Conservation (phyloP, 345 rosid species). For the Citrus inodora region DNA sequence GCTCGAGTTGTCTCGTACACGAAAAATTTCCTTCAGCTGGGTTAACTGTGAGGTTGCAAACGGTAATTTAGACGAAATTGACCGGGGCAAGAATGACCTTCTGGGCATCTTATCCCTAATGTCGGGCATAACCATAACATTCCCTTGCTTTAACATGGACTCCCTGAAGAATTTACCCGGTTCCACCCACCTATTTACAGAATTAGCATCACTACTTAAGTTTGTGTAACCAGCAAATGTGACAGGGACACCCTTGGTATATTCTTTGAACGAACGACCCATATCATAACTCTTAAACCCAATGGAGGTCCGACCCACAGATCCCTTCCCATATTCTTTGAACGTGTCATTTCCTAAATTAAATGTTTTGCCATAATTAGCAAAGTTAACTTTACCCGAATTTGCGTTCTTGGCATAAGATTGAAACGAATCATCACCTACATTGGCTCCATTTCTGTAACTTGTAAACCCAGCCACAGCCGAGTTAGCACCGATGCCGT, state of each 20-base stretch:
- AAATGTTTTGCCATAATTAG: slow-evolving; percentile 48
- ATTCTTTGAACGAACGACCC: slow-evolving; percentile 40
- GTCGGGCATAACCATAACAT: slow-evolving; percentile 61
- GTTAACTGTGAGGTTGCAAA: slow-evolving; percentile 34
- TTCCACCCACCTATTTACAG: slow-evolving; percentile 42
- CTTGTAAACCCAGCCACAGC: slow-evolving; percentile 32
- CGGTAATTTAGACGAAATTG: slow-evolving; percentile 45
- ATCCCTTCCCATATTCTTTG: slow-evolving; percentile 49
- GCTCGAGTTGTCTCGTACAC: slow-evolving; percentile 33
- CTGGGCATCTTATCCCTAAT: slow-evolving; percentile 61
- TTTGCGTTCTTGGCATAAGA: slow-evolving; percentile 47
- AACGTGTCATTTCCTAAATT: slow-evolving; percentile 47
- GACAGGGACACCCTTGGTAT: slow-evolving; percentile 39
- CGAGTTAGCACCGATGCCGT: slow-evolving; percentile 30
- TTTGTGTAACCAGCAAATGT: slow-evolving; percentile 43
- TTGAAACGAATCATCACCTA: slow-evolving; percentile 45
- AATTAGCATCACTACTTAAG: slow-evolving; percentile 9
- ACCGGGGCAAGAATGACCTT: slow-evolving; percentile 71
- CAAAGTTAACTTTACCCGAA: slow-evolving; percentile 37
- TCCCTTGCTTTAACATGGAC: slow-evolving; percentile 44
- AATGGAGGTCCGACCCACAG: slow-evolving; percentile 27
- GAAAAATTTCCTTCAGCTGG: slow-evolving; percentile 36
- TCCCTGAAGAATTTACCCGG: slow-evolving; percentile 74
- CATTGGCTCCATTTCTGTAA: slow-evolving; percentile 42
- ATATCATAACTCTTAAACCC: slow-evolving; percentile 43